Conservation (phyloP, 1,284 basidiomycete genomes). For the Malassezia sympodialis region DNA sequence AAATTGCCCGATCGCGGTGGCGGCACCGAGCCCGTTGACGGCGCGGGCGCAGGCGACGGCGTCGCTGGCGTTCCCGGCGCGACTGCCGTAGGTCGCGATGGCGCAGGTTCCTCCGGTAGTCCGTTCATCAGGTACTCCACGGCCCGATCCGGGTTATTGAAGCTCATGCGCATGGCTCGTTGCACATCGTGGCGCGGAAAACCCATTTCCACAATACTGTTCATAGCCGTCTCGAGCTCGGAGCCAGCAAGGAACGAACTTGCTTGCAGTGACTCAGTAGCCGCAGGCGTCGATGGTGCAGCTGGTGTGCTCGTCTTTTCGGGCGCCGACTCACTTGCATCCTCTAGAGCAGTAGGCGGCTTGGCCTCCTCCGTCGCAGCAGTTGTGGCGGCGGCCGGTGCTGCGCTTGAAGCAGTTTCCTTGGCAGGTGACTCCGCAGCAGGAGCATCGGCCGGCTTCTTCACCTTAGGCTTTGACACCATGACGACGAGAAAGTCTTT, state of each 20-base stretch:
- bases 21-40: conserved; percentile 24
- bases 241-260: conserved; percentile 19
- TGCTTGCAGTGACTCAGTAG: conserved; percentile 4
- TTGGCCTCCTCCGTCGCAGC: not conserved
- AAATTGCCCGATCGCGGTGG: conserved; percentile 44
- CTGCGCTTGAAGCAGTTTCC: not conserved
- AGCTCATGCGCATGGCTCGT: conserved; percentile 80
- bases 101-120: conserved; percentile 54
- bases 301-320: not conserved
- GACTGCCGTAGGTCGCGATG: conserved; percentile 50
- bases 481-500: conserved; percentile 98
- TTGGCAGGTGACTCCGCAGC: not conserved
- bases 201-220: conserved; percentile 69
- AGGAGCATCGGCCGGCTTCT: conserved; percentile 16
- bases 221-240: conserved; percentile 38
- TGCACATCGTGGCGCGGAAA: conserved; percentile 75
- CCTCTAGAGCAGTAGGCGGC: no score
- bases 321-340: not conserved
- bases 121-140: conserved; percentile 94
- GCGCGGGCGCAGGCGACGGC: conserved; percentile 48
- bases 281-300: not conserved
- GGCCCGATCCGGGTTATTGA: conserved; percentile 94
- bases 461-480: conserved; percentile 64
- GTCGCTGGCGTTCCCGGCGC: conserved; percentile 53
- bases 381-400: not conserved